Conservation (phyloP, 306 rosid species). For the Dryas drummondii region DNA sequence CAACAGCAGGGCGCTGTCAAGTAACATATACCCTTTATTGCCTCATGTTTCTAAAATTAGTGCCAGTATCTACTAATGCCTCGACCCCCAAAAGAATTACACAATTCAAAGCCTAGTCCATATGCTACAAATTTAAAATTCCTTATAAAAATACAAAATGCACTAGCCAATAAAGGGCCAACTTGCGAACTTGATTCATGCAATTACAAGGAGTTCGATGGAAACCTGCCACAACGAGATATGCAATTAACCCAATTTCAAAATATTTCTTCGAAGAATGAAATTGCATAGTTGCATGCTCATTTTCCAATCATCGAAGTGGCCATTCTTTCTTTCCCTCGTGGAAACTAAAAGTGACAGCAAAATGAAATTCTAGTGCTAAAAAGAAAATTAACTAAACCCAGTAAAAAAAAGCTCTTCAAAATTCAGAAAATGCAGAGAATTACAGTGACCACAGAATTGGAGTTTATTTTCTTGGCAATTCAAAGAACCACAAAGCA, state of each 20-base stretch:
- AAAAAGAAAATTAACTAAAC: not conserved
- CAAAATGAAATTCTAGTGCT: not conserved
- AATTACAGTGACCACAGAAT: not conserved
- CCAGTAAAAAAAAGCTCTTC: not conserved
- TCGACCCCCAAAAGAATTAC: not conserved
- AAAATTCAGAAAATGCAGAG: not conserved
- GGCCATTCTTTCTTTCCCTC: not conserved
- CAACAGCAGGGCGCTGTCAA: not conserved
- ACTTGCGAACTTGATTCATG: not conserved
- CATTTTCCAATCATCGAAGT: not conserved
- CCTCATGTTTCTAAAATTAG: not conserved
- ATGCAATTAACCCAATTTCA: not conserved
- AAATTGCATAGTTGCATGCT: constrained; percentile 7
- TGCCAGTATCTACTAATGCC: not conserved
- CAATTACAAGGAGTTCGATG: constrained; percentile 14
- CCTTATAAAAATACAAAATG: not conserved
- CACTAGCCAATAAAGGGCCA: not conserved
- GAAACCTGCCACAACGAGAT: not conserved
- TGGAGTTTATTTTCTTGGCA: constrained; percentile 1
- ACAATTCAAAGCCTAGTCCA: not conserved
- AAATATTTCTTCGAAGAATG: not conserved
- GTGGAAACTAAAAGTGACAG: not conserved
- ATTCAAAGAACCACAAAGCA: not conserved
- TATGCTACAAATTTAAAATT: not conserved
- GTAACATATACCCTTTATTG: not conserved